A percentile compares a stretch with the other conserved stretches of the same genome.
phyloP scores from a whole-genome alignment of 768 basidiomycete species.

The Termitomyces sp. region DNA sequence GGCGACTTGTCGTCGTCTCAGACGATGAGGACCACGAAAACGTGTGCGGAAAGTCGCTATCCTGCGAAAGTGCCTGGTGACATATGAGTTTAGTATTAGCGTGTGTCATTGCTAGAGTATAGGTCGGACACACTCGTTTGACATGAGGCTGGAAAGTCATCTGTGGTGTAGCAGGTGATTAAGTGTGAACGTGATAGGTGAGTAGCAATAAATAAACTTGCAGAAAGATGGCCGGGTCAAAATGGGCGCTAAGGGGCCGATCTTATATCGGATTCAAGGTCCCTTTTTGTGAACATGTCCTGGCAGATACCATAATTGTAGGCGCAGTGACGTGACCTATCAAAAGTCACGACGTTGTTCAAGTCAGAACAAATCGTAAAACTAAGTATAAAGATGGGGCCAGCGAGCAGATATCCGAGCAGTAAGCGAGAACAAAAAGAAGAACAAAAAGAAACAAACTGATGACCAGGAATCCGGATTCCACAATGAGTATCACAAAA shows the following conservation, averaged over 20 bases:
- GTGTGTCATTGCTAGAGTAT: neutral
- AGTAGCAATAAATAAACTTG: neutral
- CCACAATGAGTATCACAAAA: slow-evolving; percentile 1
- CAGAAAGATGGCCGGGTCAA: neutral
- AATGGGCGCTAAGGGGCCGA: neutral
- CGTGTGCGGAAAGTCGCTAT: slow-evolving; percentile 27
- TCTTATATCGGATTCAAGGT: slow-evolving; percentile 4
- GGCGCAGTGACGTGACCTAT: slow-evolving; percentile 11
- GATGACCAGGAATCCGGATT: slow-evolving; percentile 5
- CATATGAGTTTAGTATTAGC: neutral
- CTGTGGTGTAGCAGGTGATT: neutral
- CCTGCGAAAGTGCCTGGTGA: slow-evolving; percentile 11
- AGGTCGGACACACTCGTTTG: slow-evolving; percentile 3
- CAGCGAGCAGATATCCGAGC: too few species aligned
- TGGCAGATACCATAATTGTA: slow-evolving; percentile 6
- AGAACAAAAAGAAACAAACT: neutral
- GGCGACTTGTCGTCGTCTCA: slow-evolving; percentile 15
- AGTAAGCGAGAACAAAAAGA: neutral
- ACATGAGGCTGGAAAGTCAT: slow-evolving; percentile 2
- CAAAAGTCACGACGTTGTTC: slow-evolving; percentile 8
- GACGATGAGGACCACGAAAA: slow-evolving; percentile 26
- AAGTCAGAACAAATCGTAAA: slow-evolving; percentile 1
- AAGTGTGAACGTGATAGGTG: neutral
- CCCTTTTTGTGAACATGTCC: slow-evolving; percentile 10
- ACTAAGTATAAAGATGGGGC: too few species aligned